These are phyloP conservation scores for Fusarium hostae DNA, from an alignment of 2,329 filamentous ascomycete genomes.

Conservation along the genomic window DNA sequence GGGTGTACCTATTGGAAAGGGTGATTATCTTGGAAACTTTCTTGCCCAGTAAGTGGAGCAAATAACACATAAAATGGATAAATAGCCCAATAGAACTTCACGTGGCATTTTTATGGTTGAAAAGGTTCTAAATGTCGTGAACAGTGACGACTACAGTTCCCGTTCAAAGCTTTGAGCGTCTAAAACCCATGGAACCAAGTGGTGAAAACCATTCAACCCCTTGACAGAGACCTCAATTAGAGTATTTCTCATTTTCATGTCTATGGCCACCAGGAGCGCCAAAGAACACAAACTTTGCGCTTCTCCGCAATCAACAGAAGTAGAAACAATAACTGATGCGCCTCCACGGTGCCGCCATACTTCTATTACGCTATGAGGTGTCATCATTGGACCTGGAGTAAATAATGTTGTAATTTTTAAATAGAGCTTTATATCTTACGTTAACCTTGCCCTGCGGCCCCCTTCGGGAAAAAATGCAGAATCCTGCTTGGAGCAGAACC, in stretches of 20 bases:
- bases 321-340: too few species aligned
- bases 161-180: fast-evolving
- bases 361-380: background rate
- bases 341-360: fast-evolving
- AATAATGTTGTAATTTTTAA: fast-evolving
- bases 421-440: fast-evolving
- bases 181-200: fast-evolving
- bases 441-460: fast-evolving
- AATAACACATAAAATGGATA: background rate
- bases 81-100: too few species aligned
- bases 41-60: background rate
- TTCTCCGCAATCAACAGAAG: too few species aligned
- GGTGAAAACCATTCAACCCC: fast-evolving
- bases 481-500: background rate
- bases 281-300: too few species aligned
- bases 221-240: fast-evolving
- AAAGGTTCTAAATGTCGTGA: background rate
- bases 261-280: background rate
- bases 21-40: background rate
- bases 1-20: background rate
- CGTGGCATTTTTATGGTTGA: fast-evolving
- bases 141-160: background rate
- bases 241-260: fast-evolving
- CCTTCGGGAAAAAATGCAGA: too few species aligned
- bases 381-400: background rate